Base-by-base conservation (phyloP, 306 rosid genomes). In the Quercus parvula region DNA sequence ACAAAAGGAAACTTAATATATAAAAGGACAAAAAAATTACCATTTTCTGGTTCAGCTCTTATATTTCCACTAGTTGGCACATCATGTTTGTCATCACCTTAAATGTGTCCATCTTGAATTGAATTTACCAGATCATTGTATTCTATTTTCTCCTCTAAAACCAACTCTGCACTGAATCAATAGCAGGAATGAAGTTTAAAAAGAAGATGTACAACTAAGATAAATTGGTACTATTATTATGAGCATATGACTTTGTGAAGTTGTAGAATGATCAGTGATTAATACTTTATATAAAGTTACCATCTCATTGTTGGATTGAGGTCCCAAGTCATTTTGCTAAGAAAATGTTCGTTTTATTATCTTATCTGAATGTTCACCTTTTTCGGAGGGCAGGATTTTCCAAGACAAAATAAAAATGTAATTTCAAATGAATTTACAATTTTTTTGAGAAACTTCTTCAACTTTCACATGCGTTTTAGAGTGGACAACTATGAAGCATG, bases 91-190 rank as follows among this genome's bases (percentile, higher is more conserved):
- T 83, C 87, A 81, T 83, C 88, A 72, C 70, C 82, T 49, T 82
- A 73, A 81, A 82, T 10, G 31, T 71, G 74, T 58, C 70, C 92
- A 71, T 79, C 79, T 78, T 49, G 87, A 81, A 89, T 31, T 74
- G 88, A 82, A 70, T 86, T 81, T 56, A 86, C 90, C 44, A 92
- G 94, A 88, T 94, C 97, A 83, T 92, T 94, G 87, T 94, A 94
- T 74, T 94, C 97, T 64, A 94, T 88, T 76, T 75, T 88, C 71
- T 94, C 97, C 82, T 91, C 92, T 44, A 91, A 80, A 82, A 92
- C 77, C 92, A 94, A 83, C 85, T 94, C 99, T 82, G 94, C 97
- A 73, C 99, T 94, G 89, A 86, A 87, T 31, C 35, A 56, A 85
- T 58, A 54, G 74, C 44, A 84, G 20, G 70, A 81, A 59, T 56